A percentile compares a stretch with the other conserved stretches of the same genome.
Evolutionary conservation across 805 yeast genomes (phyloP).

Genomic region (Candida germanica): DNA sequence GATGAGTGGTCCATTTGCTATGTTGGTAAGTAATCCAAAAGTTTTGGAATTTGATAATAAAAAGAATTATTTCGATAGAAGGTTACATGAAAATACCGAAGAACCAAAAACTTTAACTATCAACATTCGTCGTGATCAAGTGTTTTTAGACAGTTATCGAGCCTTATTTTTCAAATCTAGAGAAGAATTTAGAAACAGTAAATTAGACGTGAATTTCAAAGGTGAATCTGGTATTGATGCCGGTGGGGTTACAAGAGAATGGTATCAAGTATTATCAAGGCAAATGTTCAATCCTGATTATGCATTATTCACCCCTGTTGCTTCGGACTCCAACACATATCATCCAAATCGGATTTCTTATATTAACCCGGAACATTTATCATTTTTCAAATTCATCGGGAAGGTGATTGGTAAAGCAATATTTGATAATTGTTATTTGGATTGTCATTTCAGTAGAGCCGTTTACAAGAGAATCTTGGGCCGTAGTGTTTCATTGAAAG

Average conservation of each 20-base stretch:
- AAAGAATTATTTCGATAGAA: constrained; percentile 75
- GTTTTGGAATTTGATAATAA: constrained; percentile 95
- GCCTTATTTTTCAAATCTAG: constrained; percentile 74
- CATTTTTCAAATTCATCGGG: constrained; percentile 93
- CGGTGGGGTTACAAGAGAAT: constrained; percentile 96
- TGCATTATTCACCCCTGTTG: constrained; percentile 87
- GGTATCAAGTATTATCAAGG: constrained; percentile 91
- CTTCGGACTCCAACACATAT: constrained; percentile 88
- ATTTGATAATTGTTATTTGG: constrained; percentile 78
- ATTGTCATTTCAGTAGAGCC: constrained; percentile 93
- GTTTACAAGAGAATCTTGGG: constrained; percentile 87
- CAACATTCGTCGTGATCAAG: constrained; percentile 81
- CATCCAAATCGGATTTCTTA: constrained; percentile 93
- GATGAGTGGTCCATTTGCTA: constrained; percentile 93
- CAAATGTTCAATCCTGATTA: constrained; percentile 97
- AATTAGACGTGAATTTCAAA: constrained; percentile 75
- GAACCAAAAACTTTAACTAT: constrained; percentile 52
- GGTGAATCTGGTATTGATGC: constrained; percentile 98
- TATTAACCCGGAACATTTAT: constrained; percentile 88
- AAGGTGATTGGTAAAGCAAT: constrained; percentile 93
- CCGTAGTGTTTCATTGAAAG: constrained; percentile 77
- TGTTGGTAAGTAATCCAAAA: constrained; percentile 82
- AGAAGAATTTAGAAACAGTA: constrained; percentile 68
- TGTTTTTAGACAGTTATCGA: constrained; percentile 86
- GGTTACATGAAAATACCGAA: constrained; percentile 53